These are phyloP conservation scores for Amyloporia xantha DNA, from an alignment of 768 basidiomycete species.

Conservation along the genomic window DNA sequence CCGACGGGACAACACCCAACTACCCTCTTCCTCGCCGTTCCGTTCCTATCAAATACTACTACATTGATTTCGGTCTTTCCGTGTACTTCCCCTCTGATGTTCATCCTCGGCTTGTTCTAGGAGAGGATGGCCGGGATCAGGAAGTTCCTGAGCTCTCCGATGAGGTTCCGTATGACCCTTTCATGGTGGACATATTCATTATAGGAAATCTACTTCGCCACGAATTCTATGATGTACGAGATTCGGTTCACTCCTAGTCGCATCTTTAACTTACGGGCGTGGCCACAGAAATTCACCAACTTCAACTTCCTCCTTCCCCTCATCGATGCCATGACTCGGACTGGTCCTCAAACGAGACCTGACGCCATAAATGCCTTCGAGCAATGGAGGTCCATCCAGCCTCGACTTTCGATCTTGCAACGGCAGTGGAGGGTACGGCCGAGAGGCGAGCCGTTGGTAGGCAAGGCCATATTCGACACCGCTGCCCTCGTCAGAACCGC, in stretches of 20 bases:
- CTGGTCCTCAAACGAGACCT: constrained; percentile 3
- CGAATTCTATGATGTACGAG: constrained; percentile 7
- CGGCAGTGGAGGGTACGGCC: neutral
- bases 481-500: neutral
- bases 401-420: neutral
- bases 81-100: constrained; percentile 7
- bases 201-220: constrained; percentile 13
- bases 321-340: constrained; percentile 9
- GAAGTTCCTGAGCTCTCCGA: constrained; percentile 15
- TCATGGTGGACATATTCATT: constrained; percentile 19
- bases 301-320: constrained; percentile 10
- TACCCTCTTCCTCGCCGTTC: neutral
- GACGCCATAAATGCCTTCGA: constrained; percentile 1
- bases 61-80: constrained; percentile 23
- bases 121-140: constrained; percentile 10
- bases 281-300: constrained; percentile 4
- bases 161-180: constrained; percentile 18
- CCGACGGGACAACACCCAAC: neutral
- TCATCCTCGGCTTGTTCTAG: constrained; percentile 5
- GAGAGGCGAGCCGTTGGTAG: neutral
- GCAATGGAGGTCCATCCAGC: constrained; percentile 1
- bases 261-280: neutral
- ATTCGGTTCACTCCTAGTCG: neutral
- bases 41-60: constrained; percentile 19
- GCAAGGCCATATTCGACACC: neutral